Evolutionary conservation across 1,284 basidiomycete species (phyloP).

Genomic region (Cryptococcus neoformans): DNA sequence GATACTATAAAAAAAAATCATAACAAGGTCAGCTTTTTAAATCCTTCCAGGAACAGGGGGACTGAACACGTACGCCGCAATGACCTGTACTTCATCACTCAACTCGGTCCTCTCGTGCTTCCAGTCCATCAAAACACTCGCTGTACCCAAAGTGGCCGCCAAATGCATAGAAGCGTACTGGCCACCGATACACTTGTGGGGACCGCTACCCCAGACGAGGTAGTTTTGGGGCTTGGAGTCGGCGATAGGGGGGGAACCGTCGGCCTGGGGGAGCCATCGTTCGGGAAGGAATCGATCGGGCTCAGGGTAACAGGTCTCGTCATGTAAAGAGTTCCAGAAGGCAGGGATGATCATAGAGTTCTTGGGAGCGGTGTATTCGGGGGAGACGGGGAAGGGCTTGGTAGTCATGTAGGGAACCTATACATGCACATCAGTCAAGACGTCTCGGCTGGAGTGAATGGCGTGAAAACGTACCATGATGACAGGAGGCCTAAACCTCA

Average conservation of each 20-base stretch:
- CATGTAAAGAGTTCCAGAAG: slow-evolving; percentile 93
- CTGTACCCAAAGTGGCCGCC: slow-evolving; percentile 78
- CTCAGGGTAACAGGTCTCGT: slow-evolving; percentile 80
- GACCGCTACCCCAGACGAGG: slow-evolving; percentile 91
- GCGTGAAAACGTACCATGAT: slow-evolving; percentile 66
- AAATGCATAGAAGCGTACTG: slow-evolving; percentile 96
- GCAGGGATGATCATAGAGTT: slow-evolving; percentile 95
- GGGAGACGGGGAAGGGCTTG: slow-evolving; percentile 85
- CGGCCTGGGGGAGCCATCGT: slow-evolving; percentile 85
- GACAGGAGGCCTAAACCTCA: slow-evolving; percentile 87
- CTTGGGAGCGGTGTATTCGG: slow-evolving; percentile 86
- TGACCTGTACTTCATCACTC: slow-evolving; percentile 84
- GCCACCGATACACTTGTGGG: slow-evolving; percentile 88
- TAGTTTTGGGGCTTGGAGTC: slow-evolving; percentile 91
- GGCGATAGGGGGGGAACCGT: slow-evolving; percentile 57
- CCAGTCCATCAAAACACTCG: slow-evolving; percentile 78
- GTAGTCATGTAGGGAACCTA: slow-evolving; percentile 90
- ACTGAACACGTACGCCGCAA: slow-evolving; percentile 60
- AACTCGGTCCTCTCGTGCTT: slow-evolving; percentile 77
- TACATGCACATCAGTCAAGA: neutral
- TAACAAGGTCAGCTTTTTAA: neutral
- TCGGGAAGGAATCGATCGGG: slow-evolving; percentile 83
- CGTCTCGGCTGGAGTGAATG: neutral
- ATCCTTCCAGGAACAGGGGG: no score
- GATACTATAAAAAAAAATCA: slow-evolving; percentile 50